phyloP scores from a whole-genome alignment of 352 stramenopile species.

The Aphanomyces astaci region DNA sequence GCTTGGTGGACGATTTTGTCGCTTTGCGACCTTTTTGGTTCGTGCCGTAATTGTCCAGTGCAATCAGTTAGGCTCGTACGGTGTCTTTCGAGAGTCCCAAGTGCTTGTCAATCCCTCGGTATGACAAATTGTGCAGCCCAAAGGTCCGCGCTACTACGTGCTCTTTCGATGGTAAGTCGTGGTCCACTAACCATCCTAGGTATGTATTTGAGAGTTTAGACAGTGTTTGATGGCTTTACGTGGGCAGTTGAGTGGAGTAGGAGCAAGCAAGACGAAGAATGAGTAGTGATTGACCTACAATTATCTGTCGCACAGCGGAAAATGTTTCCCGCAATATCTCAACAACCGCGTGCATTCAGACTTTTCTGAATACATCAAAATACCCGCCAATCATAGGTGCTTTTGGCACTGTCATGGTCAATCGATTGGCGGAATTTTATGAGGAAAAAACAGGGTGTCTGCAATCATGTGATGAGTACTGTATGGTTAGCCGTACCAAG shows the following conservation, averaged over 20 bases:
- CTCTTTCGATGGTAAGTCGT: background rate
- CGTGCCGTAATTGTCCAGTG: background rate
- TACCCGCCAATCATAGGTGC: background rate
- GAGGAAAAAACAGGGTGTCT: background rate
- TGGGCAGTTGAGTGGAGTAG: background rate
- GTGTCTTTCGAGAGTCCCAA: background rate
- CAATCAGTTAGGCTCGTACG: background rate
- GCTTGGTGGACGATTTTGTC: background rate
- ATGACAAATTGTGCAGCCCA: background rate
- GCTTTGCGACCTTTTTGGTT: background rate
- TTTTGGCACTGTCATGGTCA: background rate
- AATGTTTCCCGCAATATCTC: background rate
- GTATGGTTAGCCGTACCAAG: too few relatives aligned
- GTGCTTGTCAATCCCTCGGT: background rate
- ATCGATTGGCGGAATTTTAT: background rate
- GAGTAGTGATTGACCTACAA: background rate
- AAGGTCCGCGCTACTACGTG: background rate
- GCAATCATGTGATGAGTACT: background rate
- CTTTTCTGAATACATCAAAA: background rate
- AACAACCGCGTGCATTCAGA: too few relatives aligned
- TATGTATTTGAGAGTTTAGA: background rate
- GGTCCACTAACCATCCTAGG: background rate
- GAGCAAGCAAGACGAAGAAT: background rate
- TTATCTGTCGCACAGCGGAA: background rate
- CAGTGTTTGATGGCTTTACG: background rate